Evolutionary conservation across 2,329 filamentous ascomycete genomes (phyloP), one percentile per base, ranked within the genome.

Genomic region (Penicillium aurantiogriseum): DNA sequence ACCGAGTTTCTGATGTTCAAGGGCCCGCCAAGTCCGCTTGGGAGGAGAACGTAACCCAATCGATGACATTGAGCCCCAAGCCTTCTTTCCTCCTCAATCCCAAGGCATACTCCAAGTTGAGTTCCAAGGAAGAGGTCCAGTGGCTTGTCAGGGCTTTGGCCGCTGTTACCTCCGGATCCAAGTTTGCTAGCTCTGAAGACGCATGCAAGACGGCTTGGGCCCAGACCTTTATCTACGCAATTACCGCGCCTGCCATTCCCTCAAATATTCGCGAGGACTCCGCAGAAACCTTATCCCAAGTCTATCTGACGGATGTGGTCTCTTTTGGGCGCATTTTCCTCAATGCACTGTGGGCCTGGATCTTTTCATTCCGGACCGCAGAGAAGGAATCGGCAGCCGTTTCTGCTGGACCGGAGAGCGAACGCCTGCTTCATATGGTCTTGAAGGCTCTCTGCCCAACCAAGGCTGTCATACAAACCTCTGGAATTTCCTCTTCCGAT

Each of bases 41-140:
- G 64, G 76, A 83, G 42, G 69, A 81, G 3, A 72, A 92, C 27
- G 73, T 83, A 25, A 83, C 86, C 49, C 86, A 91, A 65, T 85
- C 85, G 11, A 80, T 96, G 58, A 81, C 82, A 2, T 74, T 87
- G 38, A 86, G 88, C n/a, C 87, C 90, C 0, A 96, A 96, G 71
- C 87, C 90, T 15, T 96, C 93, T 0, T 94, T 96, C 72, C 79
- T 97, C 21, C 81, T 97, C 6, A 96, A 90, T 67, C 83, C 89
- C 35, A 88, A 90, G 60, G 85, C 96, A 5, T 97, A 94, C 75
- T 87, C 88, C 38, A 97, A 96, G 70, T 69, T 96, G 25, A 81
- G 83, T 2, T 77, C 81, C 0, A 86, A 88, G 55, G 89, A 92
- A 52, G 94, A 99, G 67, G 79, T 92, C 21, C 80, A 79, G 53